phyloP scores from a whole-genome alignment of 306 rosid species.

The Castanea sativa region DNA sequence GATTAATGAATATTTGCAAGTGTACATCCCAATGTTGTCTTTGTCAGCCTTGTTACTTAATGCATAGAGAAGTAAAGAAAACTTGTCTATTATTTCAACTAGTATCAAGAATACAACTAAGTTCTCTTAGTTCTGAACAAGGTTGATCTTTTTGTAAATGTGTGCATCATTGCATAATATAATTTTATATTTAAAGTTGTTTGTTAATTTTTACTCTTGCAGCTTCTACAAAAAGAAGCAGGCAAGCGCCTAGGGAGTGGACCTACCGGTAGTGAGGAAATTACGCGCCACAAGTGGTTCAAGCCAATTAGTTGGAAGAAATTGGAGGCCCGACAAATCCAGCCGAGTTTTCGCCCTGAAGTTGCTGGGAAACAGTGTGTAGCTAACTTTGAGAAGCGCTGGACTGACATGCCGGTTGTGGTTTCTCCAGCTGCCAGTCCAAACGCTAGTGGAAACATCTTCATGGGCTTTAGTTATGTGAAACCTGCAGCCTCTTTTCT shows the following conservation, averaged over 20 bases:
- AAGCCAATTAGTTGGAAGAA: constrained; percentile 82
- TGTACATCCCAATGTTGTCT: neutral
- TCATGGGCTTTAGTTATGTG: constrained; percentile 76
- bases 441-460: constrained; percentile 59
- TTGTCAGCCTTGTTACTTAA: neutral
- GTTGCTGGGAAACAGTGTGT: constrained; percentile 82
- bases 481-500: constrained; percentile 81
- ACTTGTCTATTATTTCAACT: neutral
- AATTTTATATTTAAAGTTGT: neutral
- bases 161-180: neutral
- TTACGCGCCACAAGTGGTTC: constrained; percentile 89
- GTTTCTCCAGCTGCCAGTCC: constrained; percentile 94
- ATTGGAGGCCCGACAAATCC: constrained; percentile 69
- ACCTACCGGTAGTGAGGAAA: constrained; percentile 60
- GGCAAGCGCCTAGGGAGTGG: constrained; percentile 75
- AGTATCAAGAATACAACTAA: neutral
- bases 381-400: constrained; percentile 89
- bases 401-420: constrained; percentile 91
- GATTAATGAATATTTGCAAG: too few relatives aligned
- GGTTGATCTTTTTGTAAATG: neutral
- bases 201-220: constrained; percentile 18
- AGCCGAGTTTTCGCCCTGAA: constrained; percentile 87
- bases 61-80: neutral
- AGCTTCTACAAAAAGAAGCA: constrained; percentile 82
- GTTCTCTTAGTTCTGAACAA: neutral